Percentiles rank a stretch among this genome's conserved stretches.
Conservation (phyloP, 257 asterid genomes). For the Nicotiana sylvestris region DNA sequence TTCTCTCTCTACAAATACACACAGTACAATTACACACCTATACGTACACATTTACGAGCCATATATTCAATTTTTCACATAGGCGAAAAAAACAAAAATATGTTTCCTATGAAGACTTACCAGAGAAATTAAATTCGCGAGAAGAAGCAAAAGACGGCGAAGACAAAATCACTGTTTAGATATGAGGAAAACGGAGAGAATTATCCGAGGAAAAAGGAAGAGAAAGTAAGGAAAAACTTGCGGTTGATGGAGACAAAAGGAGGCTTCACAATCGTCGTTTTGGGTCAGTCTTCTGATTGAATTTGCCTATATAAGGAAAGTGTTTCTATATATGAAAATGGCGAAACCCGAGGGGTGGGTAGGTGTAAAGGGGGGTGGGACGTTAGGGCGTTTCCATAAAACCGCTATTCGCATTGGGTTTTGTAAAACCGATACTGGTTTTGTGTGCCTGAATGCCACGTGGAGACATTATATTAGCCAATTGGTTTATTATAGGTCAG, state of each 20-base stretch:
- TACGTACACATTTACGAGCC: not conserved
- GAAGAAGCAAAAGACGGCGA: not conserved
- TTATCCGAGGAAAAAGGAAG: not conserved
- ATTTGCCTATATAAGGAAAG: conserved; percentile 36
- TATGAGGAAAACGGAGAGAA: not conserved
- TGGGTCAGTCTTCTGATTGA: conserved; percentile 22
- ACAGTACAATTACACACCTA: not conserved
- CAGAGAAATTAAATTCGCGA: not conserved
- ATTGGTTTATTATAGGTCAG: not conserved
- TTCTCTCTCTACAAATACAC: not conserved
- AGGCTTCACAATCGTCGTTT: conserved; percentile 18
- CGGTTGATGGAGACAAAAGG: conserved; percentile 30
- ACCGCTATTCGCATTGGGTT: conserved; percentile 10
- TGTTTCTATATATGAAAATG: conserved; percentile 15
- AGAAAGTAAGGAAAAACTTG: not conserved
- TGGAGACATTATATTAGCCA: not conserved
- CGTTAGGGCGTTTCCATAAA: not conserved
- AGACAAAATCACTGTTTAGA: not conserved
- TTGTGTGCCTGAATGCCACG: not conserved
- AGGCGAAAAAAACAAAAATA: too few relatives aligned
- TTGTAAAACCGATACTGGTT: not conserved
- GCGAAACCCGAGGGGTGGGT: not conserved
- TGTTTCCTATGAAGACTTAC: not conserved
- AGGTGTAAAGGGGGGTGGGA: not conserved
- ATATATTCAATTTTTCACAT: not conserved